These are phyloP conservation scores for Papilionanthe hybrid DNA, from an alignment of 116 monocot genomes.

Conservation along the genomic window DNA sequence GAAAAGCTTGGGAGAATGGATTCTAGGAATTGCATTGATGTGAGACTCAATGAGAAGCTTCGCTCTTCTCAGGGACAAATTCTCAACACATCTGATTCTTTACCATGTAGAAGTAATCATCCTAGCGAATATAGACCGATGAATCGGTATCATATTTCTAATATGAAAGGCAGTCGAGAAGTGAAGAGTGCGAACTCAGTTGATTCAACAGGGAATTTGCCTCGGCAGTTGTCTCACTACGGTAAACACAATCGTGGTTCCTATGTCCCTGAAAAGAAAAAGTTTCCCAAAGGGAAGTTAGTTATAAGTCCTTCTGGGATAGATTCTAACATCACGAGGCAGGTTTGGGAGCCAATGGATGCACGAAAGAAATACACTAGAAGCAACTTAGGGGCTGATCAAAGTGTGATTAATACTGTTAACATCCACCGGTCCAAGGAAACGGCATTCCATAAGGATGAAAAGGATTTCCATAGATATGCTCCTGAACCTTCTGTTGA, in stretches of 20 bases:
- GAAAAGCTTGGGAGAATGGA: constrained; percentile 28
- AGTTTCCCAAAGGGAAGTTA: constrained; percentile 34
- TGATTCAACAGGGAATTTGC: constrained; percentile 19
- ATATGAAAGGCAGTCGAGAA: constrained; percentile 28
- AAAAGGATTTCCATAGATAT: not conserved
- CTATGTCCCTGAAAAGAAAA: constrained; percentile 21
- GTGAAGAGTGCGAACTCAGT: constrained; percentile 25
- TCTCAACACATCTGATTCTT: constrained; percentile 39
- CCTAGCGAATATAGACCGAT: constrained; percentile 32
- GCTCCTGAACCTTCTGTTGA: constrained; percentile 10
- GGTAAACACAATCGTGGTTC: constrained; percentile 31
- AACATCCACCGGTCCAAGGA: constrained; percentile 15
- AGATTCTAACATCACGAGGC: constrained; percentile 30
- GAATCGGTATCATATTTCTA: constrained; percentile 17
- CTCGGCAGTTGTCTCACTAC: constrained; percentile 22
- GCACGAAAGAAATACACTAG: constrained; percentile 45
- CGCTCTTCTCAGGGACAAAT: constrained; percentile 27
- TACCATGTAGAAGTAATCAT: constrained; percentile 35
- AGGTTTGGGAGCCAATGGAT: constrained; percentile 90
- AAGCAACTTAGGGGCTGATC: constrained; percentile 28
- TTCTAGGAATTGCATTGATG: constrained; percentile 20
- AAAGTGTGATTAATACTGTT: constrained; percentile 12
- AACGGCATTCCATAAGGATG: constrained; percentile 11
- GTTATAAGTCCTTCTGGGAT: constrained; percentile 15
- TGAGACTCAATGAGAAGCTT: constrained; percentile 38